These are phyloP conservation scores for Rhododendron kiyosumense DNA, from an alignment of 148 eudicot species.

Conservation along the genomic window DNA sequence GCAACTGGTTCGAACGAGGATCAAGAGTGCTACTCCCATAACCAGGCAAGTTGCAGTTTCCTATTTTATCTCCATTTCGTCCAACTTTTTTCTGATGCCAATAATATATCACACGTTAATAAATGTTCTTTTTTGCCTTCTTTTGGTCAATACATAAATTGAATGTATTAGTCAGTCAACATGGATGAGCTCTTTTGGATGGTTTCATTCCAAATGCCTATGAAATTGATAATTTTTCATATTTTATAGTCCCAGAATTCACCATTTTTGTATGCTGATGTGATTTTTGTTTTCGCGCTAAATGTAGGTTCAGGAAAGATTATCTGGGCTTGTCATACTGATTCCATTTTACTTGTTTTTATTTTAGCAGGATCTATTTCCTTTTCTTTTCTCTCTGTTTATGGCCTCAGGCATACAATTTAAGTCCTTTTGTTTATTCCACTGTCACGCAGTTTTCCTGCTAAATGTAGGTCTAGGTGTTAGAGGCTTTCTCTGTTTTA, in stretches of 20 bases:
- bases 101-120: not conserved
- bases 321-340: not conserved
- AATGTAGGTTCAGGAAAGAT: not conserved
- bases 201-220: not conserved
- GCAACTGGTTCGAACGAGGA: conserved; percentile 50
- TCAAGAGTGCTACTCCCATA: conserved; percentile 29
- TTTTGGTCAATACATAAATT: not conserved
- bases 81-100: not conserved
- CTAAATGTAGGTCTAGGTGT: not conserved
- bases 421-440: not conserved
- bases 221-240: not conserved
- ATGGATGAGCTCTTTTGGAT: not conserved
- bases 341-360: not conserved
- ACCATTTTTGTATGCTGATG: not conserved
- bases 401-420: not conserved
- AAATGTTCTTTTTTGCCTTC: not conserved
- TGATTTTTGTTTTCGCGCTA: not conserved
- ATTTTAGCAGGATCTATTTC: not conserved
- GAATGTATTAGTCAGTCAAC: not conserved
- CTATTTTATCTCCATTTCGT: not conserved
- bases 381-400: not conserved
- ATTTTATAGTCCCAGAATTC: not conserved
- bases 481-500: not conserved
- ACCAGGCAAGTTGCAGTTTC: conserved; percentile 44
- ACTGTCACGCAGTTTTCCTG: not conserved